Percentiles rank a stretch among this genome's conserved stretches.
Evolutionary conservation across 2,329 filamentous ascomycete genomes (phyloP).

Genomic region (Xylariaceae sp.): DNA sequence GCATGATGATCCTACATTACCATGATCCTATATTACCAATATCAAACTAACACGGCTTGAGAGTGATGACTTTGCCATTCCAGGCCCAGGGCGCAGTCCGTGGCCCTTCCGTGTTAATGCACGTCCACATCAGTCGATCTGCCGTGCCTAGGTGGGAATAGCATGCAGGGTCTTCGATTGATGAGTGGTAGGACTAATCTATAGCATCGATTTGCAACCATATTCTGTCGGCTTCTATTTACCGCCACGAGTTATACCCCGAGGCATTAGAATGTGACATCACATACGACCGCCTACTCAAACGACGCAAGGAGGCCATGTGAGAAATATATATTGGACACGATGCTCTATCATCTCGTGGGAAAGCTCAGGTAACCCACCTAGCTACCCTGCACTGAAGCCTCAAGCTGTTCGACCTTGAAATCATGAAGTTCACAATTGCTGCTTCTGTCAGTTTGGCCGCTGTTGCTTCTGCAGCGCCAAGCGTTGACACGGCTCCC

Average conservation of each 20-base stretch:
- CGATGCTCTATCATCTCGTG: too few relatives aligned
- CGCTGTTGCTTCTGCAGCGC: slow-evolving; percentile 5
- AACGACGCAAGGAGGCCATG: not conserved
- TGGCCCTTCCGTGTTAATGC: too few relatives aligned
- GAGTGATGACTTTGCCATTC: too few relatives aligned
- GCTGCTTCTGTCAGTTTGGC: slow-evolving; percentile 3
- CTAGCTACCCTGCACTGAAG: not conserved
- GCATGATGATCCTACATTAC: too few relatives aligned
- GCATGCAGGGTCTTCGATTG: slow-evolving; percentile 4
- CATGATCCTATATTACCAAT: too few relatives aligned
- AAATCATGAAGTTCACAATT: slow-evolving; percentile 12
- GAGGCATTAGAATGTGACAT: slow-evolving; percentile 8
- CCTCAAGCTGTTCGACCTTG: not conserved
- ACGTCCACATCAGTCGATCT: too few relatives aligned
- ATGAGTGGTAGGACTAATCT: not conserved
- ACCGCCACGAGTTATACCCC: slow-evolving; percentile 1
- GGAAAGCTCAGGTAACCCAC: too few relatives aligned
- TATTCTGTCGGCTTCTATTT: not conserved
- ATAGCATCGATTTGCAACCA: not conserved
- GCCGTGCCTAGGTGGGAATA: too few relatives aligned
- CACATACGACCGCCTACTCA: not conserved
- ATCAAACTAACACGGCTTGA: too few relatives aligned
- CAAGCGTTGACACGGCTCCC: not conserved
- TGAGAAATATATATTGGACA: slow-evolving; percentile 4
- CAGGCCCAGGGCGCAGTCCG: too few relatives aligned